Conservation (phyloP, 139 green algal species). For the Ostreobium quekettii region DNA sequence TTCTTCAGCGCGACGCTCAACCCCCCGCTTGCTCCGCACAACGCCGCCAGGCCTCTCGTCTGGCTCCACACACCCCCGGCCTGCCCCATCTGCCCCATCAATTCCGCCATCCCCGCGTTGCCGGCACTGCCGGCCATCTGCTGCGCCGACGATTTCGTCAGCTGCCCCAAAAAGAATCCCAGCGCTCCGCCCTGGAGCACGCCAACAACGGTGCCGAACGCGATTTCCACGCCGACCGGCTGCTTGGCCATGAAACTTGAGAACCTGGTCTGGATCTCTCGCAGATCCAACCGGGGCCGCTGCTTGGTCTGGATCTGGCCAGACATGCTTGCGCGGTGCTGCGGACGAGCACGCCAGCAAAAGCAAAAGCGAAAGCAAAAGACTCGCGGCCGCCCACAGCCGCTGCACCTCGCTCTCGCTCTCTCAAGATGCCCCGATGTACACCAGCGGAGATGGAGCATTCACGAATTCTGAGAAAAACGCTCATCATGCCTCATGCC, state of each 20-base stretch:
- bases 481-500: too few relatives aligned
- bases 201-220: slow-evolving; percentile 3
- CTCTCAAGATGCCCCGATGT: too few relatives aligned
- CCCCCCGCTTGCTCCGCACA: slow-evolving; percentile 13
- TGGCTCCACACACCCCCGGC: background rate
- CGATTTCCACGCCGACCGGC: background rate
- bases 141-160: slow-evolving; percentile 4
- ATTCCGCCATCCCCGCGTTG: background rate
- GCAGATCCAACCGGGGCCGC: background rate
- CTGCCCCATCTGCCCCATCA: slow-evolving; percentile 4
- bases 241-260: background rate
- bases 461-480: too few relatives aligned
- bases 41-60: slow-evolving; percentile 8
- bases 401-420: too few relatives aligned
- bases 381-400: too few relatives aligned
- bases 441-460: too few relatives aligned
- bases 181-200: slow-evolving; percentile 3
- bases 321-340: too few relatives aligned
- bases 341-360: too few relatives aligned
- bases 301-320: too few relatives aligned
- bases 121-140: background rate
- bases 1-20: slow-evolving; percentile 7
- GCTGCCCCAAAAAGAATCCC: slow-evolving; percentile 7
- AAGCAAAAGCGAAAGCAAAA: too few relatives aligned
- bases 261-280: background rate